Conservation (phyloP, 345 rosid species). For the Salix arbutifolia region DNA sequence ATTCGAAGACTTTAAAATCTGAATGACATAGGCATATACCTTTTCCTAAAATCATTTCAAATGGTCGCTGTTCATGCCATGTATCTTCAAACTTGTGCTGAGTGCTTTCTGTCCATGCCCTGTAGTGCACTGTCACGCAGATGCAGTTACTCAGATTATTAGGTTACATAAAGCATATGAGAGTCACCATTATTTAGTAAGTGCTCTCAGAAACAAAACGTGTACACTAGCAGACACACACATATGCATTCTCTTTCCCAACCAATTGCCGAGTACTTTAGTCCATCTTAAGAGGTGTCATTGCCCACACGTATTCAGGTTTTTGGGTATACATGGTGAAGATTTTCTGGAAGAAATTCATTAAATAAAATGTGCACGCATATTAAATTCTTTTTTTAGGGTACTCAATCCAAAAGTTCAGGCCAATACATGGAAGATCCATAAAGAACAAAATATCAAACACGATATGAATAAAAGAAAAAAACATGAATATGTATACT, state of each 20-base stretch:
- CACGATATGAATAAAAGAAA: background rate
- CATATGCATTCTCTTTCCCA: background rate
- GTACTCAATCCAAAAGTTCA: background rate
- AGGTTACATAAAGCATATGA: background rate
- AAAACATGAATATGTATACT: too few species aligned
- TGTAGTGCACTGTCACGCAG: conserved; percentile 63
- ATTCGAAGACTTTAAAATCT: background rate
- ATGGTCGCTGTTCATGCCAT: conserved; percentile 79
- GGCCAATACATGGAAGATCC: background rate
- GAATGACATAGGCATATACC: conserved; percentile 35
- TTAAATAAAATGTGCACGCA: background rate
- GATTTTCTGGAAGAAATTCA: background rate
- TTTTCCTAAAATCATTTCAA: conserved; percentile 80
- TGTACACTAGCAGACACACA: background rate
- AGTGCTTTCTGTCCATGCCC: conserved; percentile 74
- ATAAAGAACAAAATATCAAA: background rate
- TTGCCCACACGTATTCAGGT: background rate
- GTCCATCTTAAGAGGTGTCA: background rate
- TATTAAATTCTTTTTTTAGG: background rate
- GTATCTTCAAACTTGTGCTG: conserved; percentile 91
- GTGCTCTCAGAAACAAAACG: background rate
- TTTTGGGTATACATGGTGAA: background rate
- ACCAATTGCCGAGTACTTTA: background rate
- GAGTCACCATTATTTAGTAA: background rate
- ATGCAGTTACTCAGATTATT: conserved; percentile 19